Evolutionary conservation across 176 grass and related monocot genomes (phyloP), one percentile per base, ranked within the genome.

Genomic region (Alopecurus myosuroides): DNA sequence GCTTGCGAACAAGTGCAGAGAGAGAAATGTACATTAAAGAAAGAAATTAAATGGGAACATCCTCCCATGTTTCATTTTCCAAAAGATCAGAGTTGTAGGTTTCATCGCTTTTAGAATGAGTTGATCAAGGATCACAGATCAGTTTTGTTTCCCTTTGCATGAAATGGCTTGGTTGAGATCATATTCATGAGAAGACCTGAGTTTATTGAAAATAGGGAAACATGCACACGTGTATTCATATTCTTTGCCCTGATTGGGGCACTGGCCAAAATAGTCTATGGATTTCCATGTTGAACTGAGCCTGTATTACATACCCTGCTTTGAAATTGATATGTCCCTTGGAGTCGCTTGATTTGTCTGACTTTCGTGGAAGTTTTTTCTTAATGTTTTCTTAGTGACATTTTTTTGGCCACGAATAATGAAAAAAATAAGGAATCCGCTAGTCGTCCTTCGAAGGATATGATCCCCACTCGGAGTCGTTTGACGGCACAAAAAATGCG

Each of bases 91-190:
- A 11, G 26, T 62, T 63, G 14, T 48, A 63, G 37, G 12, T 84
- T 53, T 75, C 28, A 63, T 62, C 40, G 5, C 55, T 63, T 84
- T 48, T 84, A 75, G 28, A 75, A 36, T 63, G 19, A 84, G 41
- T 11, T 62, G 51, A 70, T 31, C 7, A 35, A 34, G 22, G 10
- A 49, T 63, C 35, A 49, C 3, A 12, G 20, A 18, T 36, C 51
- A 53, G 22, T 50, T 33, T 15, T 67, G 17, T 30, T 57, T 15
- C 72, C 17, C 73, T 73, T 3, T 22, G 33, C 18, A 42, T 45
- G 2, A 70, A 56, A 41, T 73, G 41, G 7, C 3, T 45, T 19
- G 70, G 41, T 34, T 34, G 30, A 1, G 46, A 46, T 73, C 40
- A 46, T 73, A 73, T 71, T 71, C 68, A 71, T 26, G n/a, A 26